These are phyloP conservation scores for Fusarium neocosmosporiellum DNA, from an alignment of 2,329 filamentous ascomycete species.

Conservation along the genomic window DNA sequence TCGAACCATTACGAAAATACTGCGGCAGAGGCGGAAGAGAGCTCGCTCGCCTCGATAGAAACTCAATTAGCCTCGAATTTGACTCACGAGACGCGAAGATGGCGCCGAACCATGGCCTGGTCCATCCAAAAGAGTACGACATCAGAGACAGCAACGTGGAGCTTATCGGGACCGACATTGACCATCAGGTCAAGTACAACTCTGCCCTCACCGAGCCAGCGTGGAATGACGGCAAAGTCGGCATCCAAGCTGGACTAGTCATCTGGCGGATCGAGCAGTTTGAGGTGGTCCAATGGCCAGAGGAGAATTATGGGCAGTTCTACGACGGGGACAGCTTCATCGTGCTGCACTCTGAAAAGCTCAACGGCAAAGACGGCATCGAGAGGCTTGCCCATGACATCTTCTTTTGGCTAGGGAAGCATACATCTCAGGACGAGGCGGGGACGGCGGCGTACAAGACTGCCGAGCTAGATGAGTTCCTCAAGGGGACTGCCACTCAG, in stretches of 20 bases:
- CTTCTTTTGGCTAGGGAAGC: slow-evolving; percentile 76
- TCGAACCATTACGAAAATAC: not conserved
- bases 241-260: slow-evolving; percentile 63
- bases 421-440: slow-evolving; percentile 76
- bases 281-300: slow-evolving; percentile 70
- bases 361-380: slow-evolving; percentile 56
- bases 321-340: slow-evolving; percentile 77
- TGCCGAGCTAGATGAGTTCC: slow-evolving; percentile 75
- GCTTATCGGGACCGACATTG: slow-evolving; percentile 71
- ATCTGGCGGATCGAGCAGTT: slow-evolving; percentile 78
- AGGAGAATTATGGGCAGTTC: slow-evolving; percentile 67
- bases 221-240: slow-evolving; percentile 70
- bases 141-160: slow-evolving; percentile 77
- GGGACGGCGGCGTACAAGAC: slow-evolving; percentile 78
- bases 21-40: not conserved
- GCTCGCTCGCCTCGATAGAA: not conserved
- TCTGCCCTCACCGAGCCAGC: slow-evolving; percentile 74
- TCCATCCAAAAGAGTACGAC: slow-evolving; percentile 73
- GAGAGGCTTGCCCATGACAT: slow-evolving; percentile 69
- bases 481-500: slow-evolving; percentile 70
- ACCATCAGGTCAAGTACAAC: slow-evolving; percentile 75
- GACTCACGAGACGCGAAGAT: slow-evolving; percentile 52
- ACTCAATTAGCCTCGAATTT: not conserved
- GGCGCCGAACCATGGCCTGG: slow-evolving; percentile 70
- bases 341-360: slow-evolving; percentile 68